Evolutionary conservation across 139 green algal genomes (phyloP).

Genomic region (Pedinophyceae sp.): DNA sequence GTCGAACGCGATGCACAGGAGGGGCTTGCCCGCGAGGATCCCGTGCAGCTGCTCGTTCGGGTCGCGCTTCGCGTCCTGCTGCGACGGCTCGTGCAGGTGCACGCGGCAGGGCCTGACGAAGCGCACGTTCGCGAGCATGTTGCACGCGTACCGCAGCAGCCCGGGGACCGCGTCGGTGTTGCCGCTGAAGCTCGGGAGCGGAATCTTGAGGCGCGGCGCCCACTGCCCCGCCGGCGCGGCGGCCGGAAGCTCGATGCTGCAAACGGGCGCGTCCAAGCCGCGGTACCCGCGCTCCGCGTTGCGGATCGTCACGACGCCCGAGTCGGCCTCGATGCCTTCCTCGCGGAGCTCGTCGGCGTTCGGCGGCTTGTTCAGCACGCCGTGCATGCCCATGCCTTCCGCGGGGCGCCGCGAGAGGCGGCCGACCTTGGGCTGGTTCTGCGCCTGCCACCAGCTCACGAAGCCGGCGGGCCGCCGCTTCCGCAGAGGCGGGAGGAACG

Average conservation of each 20-base stretch:
- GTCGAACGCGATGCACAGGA: conserved; percentile 58
- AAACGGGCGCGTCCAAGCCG: conserved; percentile 25
- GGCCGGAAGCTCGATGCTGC: conserved; percentile 28
- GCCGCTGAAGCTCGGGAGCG: conserved; percentile 62
- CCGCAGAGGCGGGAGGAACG: not conserved
- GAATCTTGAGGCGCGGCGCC: conserved; percentile 19
- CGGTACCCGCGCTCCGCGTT: conserved; percentile 16
- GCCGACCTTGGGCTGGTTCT: not conserved
- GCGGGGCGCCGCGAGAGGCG: not conserved
- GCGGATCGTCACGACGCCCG: conserved; percentile 12
- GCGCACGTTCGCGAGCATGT: conserved; percentile 46
- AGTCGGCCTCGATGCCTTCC: not conserved
- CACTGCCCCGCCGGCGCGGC: not conserved
- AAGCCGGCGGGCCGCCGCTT: not conserved
- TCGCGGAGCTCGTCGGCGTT: not conserved
- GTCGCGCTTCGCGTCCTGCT: not conserved
- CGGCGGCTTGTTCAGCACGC: not conserved
- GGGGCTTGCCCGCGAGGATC: conserved; percentile 44
- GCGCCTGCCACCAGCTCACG: not conserved
- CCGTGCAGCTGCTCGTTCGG: conserved; percentile 30
- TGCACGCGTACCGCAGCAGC: conserved; percentile 62
- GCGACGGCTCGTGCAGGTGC: not conserved
- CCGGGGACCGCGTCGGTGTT: conserved; percentile 39
- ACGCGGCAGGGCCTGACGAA: conserved; percentile 21
- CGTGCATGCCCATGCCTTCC: not conserved